phyloP scores from a whole-genome alignment of 208 protist genomes.

The Ichthyophonus hoferi region DNA sequence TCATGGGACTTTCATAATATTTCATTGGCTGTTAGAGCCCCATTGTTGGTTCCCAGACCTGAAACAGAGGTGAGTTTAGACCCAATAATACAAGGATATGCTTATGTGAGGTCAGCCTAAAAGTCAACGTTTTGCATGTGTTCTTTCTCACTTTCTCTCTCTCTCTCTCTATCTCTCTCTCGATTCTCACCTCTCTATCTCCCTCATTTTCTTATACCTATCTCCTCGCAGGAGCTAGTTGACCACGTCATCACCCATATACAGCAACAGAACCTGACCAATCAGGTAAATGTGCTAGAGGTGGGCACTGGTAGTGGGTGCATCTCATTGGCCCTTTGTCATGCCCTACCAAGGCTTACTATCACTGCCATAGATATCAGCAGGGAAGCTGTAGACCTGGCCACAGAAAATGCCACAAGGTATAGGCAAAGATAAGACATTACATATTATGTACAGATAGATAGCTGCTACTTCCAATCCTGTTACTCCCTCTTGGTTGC shows the following conservation, averaged over 20 bases:
- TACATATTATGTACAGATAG: neutral
- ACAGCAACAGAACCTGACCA: neutral
- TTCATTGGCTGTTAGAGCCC: neutral
- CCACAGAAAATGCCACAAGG: neutral
- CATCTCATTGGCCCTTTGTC: neutral
- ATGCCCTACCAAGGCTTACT: neutral
- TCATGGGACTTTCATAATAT: slow-evolving; percentile 21
- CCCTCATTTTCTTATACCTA: neutral
- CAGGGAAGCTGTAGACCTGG: neutral
- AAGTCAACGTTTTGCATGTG: no score
- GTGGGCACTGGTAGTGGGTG: slow-evolving; percentile 11
- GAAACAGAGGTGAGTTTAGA: slow-evolving; percentile 20
- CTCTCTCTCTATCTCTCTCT: neutral
- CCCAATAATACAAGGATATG: no score
- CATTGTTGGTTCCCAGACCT: slow-evolving; percentile 16
- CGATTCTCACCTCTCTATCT: neutral
- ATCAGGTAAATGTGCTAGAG: neutral
- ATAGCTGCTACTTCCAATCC: neutral
- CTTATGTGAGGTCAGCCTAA: no score
- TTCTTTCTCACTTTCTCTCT: no score
- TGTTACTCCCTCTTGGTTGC: no score
- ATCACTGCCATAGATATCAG: slow-evolving; percentile 5
- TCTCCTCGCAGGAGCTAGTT: neutral
- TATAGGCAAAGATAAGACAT: neutral
- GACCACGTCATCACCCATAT: neutral